A percentile compares a stretch with the other conserved stretches of the same genome.
Conservation (phyloP, 2,329 filamentous ascomycete species). For the Hypoxylon sp. region DNA sequence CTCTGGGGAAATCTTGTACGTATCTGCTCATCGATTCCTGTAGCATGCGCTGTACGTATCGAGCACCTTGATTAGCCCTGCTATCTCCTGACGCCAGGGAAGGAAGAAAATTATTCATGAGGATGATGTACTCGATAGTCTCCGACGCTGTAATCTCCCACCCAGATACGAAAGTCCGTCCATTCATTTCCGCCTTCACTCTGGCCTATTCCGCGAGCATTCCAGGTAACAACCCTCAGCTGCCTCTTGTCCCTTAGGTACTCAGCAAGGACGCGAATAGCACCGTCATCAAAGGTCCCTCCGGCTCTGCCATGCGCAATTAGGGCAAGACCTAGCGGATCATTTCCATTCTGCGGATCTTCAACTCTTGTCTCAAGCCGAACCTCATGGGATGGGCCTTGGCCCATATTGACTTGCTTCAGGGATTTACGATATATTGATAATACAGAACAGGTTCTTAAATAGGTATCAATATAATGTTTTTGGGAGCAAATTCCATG, state of each 20-base stretch:
- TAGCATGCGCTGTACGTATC: conserved; percentile 33
- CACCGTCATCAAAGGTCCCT: conserved; percentile 36
- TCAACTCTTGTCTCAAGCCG: conserved; percentile 44
- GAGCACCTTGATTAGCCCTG: conserved; percentile 1
- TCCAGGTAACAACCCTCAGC: conserved; percentile 44
- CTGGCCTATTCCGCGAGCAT: conserved; percentile 36
- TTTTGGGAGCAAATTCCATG: neutral
- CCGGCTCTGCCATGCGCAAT: conserved; percentile 40
- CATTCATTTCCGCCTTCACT: conserved; percentile 40
- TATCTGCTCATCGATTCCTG: conserved; percentile 37
- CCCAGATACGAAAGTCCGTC: conserved; percentile 34
- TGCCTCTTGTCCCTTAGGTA: conserved; percentile 36
- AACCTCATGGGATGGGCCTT: conserved; percentile 32
- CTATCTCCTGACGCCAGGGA: neutral
- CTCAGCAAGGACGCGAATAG: conserved; percentile 40
- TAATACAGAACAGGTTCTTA: neutral
- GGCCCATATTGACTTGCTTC: conserved; percentile 32
- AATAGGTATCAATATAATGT: neutral
- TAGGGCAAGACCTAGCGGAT: conserved; percentile 40
- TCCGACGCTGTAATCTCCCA: conserved; percentile 29
- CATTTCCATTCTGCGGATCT: conserved; percentile 23
- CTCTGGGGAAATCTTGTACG: conserved; percentile 30
- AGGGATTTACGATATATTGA: neutral
- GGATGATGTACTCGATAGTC: conserved; percentile 38
- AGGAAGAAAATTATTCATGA: neutral